These are phyloP conservation scores for Coemansia sp. DNA, from an alignment of 192 early-diverging fungal genomes.

Conservation along the genomic window DNA sequence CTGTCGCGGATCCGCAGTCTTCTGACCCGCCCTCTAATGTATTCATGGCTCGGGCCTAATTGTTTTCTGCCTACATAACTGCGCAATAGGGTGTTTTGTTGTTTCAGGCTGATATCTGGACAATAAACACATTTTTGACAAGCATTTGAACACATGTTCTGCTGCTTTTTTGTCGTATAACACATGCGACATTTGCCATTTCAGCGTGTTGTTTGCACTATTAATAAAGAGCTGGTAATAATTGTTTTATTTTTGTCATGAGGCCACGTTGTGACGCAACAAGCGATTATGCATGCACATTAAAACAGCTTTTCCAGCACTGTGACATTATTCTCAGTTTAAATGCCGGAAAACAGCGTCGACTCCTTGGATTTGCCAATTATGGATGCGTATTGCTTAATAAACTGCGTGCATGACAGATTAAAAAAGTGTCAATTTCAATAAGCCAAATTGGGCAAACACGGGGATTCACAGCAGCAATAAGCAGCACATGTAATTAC, in stretches of 20 bases:
- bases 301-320: neutral
- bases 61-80: neutral
- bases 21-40: neutral
- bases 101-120: neutral
- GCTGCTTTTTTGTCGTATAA: neutral
- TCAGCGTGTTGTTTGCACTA: neutral
- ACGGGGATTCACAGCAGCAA: neutral
- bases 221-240: neutral
- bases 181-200: neutral
- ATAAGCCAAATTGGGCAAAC: neutral
- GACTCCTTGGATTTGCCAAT: neutral
- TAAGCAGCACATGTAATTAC: neutral
- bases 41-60: neutral
- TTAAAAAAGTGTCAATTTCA: conserved; percentile 2
- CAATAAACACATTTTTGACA: conserved; percentile 2
- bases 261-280: neutral
- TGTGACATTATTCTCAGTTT: neutral
- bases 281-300: conserved; percentile 1
- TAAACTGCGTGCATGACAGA: neutral
- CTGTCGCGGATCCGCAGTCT: neutral
- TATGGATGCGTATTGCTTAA: neutral
- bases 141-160: neutral
- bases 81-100: neutral
- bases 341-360: neutral
- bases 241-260: neutral